Base-by-base conservation (phyloP, 108 stramenopile genomes). In the Thalassiosira profunda region DNA sequence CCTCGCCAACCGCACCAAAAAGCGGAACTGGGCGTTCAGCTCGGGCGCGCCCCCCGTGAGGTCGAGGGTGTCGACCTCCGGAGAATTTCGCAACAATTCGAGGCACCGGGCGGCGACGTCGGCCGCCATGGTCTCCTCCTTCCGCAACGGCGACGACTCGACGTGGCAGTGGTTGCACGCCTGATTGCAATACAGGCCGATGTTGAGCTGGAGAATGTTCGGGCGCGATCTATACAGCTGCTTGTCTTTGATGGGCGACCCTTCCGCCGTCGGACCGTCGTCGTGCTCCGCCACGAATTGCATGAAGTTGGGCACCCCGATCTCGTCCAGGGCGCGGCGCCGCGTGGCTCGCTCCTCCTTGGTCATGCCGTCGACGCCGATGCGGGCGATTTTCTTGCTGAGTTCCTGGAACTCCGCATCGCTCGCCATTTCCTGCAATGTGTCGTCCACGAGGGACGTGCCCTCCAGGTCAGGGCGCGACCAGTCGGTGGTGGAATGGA, bases 41-140 rank as follows among this genome's bases (percentile, higher is more conserved):
- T 99, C 98, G 1, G 98, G 98, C 15, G 98, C 97, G 20, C 98
- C 98, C 24, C 98, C 98, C 1, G 98, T 99, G 18, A 99, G 83
- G 65, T 99, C 98, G 37, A 99, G 70, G 6, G 95, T 96, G 21
- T 80, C 82, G 11, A 99, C 83, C 6, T 79, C 77, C 1, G 97
- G 97, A 10, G 95, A 84, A 44, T 78, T 74, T 42, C 72, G 61
- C 1, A 98, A 61, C 3, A 99, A 63, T 45, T 90, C 72, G 20
- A 99, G 59, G 74, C 97, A 98, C 29, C 77, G 84, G 0, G 95
- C 89, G 1, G 96, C 96, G 23, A 92, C 82, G 57, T 93, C 96
- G n/a, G 82, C 73, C 46, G 86, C 86, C 93, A 94, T 94, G 65
- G 89, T 94, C 67, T 89, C 90, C 29, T 89, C 83, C 43, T 69